Base-by-base conservation (phyloP, 176 grass and related monocot species). In the Oryza nivara region DNA sequence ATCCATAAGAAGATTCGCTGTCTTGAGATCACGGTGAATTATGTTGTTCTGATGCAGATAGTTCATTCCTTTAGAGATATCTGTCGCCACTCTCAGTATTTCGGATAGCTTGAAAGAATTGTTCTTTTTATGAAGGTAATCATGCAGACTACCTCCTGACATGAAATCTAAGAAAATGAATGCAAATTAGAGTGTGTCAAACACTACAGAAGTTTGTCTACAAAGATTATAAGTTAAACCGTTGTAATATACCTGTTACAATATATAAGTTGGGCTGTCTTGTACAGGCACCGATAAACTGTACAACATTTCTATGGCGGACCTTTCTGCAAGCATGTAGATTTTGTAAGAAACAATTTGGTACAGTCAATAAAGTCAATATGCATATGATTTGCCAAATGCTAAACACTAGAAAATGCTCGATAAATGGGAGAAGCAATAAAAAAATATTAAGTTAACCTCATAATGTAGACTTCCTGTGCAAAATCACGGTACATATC, bases 381-480 rank as follows among this genome's bases (percentile, higher is more conserved):
- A 76, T 22, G 20, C 35, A 64, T 12, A 83, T 49, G 68, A 36
- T 48, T 28, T 70, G 40, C 32, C 5, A 81, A 73, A 15, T 83
- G 54, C 35, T 46, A n/a, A 77, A 65, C 12, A 54, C 2, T 28
- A 38, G 3, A 4, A 3, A 65, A 84, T 49, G 41, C 7, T 34
- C 9, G 38, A 44, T 2, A 80, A 9, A 65, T 36, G 7, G 34
- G 17, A 86, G 40, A 40, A 70, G 3, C 9, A 64, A 58, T 70
- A 51, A 61, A 23, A 2, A 1, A 41, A 41, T 25, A 61, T 32
- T 47, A 58, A 79, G 69, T 85, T 38, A 75, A 98, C 96, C 96
- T 89, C 96, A 98, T 98, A 72, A 98, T 98, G 69, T 90, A 91
- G 48, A 95, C 91, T 86, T 98, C 96, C 79, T 98, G 93, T 1